Evolutionary conservation across 768 basidiomycete species (phyloP).

Genomic region (Polyporus arcularius): DNA sequence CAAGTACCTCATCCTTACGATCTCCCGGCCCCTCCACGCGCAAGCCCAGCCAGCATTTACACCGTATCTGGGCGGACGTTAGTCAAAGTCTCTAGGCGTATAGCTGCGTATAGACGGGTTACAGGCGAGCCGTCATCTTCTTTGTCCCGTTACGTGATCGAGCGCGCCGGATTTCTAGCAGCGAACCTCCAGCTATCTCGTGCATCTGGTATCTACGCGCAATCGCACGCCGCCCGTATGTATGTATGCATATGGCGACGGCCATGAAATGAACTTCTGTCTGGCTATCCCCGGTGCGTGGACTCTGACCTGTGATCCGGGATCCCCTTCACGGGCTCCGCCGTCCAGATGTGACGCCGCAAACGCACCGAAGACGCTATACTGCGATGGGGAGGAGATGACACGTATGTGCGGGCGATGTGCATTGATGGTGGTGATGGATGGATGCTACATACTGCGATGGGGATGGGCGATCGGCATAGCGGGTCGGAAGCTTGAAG

Average conservation of each 20-base stretch:
- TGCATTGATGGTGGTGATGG: too few relatives aligned
- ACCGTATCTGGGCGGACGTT: background rate
- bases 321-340: background rate
- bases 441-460: background rate
- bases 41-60: background rate
- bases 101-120: background rate
- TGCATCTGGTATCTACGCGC: conserved; percentile 10
- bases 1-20: background rate
- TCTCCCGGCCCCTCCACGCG: background rate
- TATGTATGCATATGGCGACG: background rate
- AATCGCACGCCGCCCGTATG: conserved; percentile 8
- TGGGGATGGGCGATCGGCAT: background rate
- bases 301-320: background rate
- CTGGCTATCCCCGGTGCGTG: too few relatives aligned
- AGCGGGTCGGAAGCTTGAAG: background rate
- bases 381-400: background rate
- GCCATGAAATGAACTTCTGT: background rate
- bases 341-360: background rate
- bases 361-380: background rate
- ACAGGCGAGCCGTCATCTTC: background rate
- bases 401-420: too few relatives aligned
- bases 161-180: background rate
- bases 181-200: background rate
- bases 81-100: background rate
- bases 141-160: conserved; percentile 3